A percentile compares a stretch with the other conserved stretches of the same genome.
Evolutionary conservation across 495 filamentous ascomycete species (phyloP).

Genomic region (Cryomyces antarcticus): DNA sequence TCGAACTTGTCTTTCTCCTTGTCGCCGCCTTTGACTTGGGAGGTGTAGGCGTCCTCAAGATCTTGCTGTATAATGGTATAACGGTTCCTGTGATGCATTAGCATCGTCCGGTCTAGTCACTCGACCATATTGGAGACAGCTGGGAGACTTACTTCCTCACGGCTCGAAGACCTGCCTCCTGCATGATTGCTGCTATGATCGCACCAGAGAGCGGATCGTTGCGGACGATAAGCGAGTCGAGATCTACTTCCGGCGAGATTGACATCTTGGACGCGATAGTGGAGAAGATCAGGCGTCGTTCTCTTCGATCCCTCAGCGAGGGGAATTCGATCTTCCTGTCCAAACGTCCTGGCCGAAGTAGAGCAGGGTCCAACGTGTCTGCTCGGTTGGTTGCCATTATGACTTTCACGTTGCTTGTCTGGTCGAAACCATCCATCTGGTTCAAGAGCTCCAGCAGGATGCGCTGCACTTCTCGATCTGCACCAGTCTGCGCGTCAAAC

Average conservation of each 20-base stretch:
- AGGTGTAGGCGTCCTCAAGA: conserved; percentile 85
- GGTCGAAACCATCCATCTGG: conserved; percentile 99
- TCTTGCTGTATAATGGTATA: conserved; percentile 98
- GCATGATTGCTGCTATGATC: conserved; percentile 97
- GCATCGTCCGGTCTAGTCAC: too few relatives aligned
- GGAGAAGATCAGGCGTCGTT: conserved; percentile 85
- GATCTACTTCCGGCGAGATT: conserved; percentile 82
- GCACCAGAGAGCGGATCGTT: conserved; percentile 92
- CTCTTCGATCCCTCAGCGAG: conserved; percentile 68
- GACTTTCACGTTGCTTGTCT: conserved; percentile 95
- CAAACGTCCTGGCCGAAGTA: conserved; percentile 83
- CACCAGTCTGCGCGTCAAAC: conserved; percentile 94
- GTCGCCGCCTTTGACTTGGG: conserved; percentile 75
- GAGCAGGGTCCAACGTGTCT: conserved; percentile 84
- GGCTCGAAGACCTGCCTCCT: conserved; percentile 86
- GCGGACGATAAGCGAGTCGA: conserved; percentile 84
- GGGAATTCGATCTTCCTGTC: conserved; percentile 99
- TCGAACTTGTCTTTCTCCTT: conserved; percentile 21
- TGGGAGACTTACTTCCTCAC: conserved; percentile 42
- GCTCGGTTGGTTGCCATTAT: conserved; percentile 99
- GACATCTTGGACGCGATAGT: conserved; percentile 96
- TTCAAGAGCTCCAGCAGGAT: conserved; percentile 93
- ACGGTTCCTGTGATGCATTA: conserved; percentile 33
- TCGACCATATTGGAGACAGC: too few relatives aligned
- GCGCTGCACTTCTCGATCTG: conserved; percentile 93